A percentile compares a stretch with the other conserved stretches of the same genome.
These are phyloP conservation scores for Mycena filopes DNA, from an alignment of 768 basidiomycete species.

Conservation along the genomic window DNA sequence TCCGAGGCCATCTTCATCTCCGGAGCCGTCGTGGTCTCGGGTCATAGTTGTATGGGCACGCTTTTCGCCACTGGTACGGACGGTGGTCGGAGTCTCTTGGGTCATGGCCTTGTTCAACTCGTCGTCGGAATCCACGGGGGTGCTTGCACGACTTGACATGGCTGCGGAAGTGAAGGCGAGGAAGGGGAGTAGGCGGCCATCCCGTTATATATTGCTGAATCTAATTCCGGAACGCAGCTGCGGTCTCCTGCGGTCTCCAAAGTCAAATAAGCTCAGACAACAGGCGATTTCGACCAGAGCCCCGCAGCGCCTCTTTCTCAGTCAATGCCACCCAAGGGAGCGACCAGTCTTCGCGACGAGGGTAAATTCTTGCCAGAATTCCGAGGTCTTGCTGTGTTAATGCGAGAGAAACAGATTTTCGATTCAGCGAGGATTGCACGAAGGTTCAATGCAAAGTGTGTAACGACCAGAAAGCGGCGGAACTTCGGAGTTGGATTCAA, in stretches of 20 bases:
- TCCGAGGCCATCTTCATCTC: background rate
- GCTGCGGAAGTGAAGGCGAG: background rate
- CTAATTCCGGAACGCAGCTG: slow-evolving; percentile 5
- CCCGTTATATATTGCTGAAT: background rate
- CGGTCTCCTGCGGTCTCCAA: slow-evolving; percentile 10
- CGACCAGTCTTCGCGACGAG: background rate
- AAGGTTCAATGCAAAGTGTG: too few species aligned
- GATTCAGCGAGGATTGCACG: too few species aligned
- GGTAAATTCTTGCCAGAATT: too few species aligned
- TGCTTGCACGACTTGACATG: slow-evolving; percentile 7
- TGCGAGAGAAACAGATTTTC: too few species aligned
- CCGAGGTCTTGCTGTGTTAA: too few species aligned
- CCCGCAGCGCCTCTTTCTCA: background rate
- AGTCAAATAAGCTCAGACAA: slow-evolving; percentile 1
- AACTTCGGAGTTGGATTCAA: too few species aligned
- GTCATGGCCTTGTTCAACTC: background rate
- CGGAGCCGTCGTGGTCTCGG: slow-evolving; percentile 4
- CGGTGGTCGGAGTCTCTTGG: background rate
- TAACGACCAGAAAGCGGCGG: too few species aligned
- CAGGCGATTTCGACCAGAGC: background rate
- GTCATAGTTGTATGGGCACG: background rate
- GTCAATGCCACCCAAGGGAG: background rate
- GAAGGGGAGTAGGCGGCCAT: background rate
- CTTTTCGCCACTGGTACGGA: background rate
- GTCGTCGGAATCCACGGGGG: slow-evolving; percentile 2